Evolutionary conservation across 1,284 basidiomycete genomes (phyloP), one percentile per base, ranked within the genome.

Genomic region (Sanghuangporus weigelae): DNA sequence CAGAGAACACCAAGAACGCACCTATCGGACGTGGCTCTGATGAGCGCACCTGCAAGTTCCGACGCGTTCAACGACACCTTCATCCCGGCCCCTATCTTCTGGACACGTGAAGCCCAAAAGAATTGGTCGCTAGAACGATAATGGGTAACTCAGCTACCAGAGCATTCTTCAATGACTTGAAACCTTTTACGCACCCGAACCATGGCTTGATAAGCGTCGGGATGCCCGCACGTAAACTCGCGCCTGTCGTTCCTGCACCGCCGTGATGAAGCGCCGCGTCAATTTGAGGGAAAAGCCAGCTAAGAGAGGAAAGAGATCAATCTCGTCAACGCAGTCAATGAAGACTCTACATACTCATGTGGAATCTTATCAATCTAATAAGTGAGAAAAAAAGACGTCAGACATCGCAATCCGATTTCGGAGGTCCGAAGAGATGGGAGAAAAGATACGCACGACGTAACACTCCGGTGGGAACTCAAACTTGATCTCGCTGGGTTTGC

Each of bases 181-280:
- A 4, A 7, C 12, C 35, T 19, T 21, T 11, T 23, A 59, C 65
- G 54, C 67, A 74, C 66, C 78, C 81, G 63, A 88, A 89, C 83
- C 84, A 88, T 3, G 86, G 86, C 68, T 87, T 86, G 70, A 93
- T 89, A 51, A 92, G 74, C 1, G 90, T 92, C 1, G 90, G 90
- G 44, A 90, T 79, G 0, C 90, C 91, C 16, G 88, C 87, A 65
- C 87, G 74, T 39, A 88, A 73, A 67, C 82, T 84, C 7, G 86
- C 86, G 0, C 86, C 86, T 0, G 87, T 89, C 0, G 88, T 91
- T 35, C 88, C 89, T 1, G 88, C 88, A 21, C 89, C 88, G 42
- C 88, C 88, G 70, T 90, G 87, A 75, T 90, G 85, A 57, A 88
- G 66, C 0, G 84, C 89, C 0, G 84, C 86, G 68, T 86, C 80